Evolutionary conservation across 1,284 basidiomycete species (phyloP).

Genomic region (Prillingera fragicola): DNA sequence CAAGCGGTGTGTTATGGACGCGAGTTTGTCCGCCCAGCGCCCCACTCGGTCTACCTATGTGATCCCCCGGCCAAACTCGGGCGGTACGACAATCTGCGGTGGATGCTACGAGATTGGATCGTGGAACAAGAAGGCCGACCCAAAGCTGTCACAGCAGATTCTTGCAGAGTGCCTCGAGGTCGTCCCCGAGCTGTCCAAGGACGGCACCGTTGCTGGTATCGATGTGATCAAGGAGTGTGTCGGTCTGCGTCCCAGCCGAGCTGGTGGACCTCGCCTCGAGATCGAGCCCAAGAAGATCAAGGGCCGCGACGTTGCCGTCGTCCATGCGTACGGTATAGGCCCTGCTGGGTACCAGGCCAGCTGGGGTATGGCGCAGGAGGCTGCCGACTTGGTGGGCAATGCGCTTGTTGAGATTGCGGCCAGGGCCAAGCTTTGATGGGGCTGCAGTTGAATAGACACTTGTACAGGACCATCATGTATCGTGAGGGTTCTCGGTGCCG

Average conservation of each 20-base stretch:
- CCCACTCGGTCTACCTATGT: constrained; percentile 21
- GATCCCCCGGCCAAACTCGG: constrained; percentile 21
- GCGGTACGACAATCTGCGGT: constrained; percentile 17
- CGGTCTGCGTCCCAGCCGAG: constrained; percentile 17
- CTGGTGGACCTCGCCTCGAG: constrained; percentile 18
- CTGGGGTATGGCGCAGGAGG: constrained; percentile 35
- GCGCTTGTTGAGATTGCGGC: constrained; percentile 1
- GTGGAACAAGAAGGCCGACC: constrained; percentile 9
- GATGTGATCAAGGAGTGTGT: constrained; percentile 20
- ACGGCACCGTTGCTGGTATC: constrained; percentile 17
- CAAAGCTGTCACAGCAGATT: constrained; percentile 10
- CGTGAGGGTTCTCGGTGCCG: no score
- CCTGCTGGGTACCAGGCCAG: constrained; percentile 38
- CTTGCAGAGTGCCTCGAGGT: constrained; percentile 18
- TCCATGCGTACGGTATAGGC: constrained; percentile 30
- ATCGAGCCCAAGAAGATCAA: constrained; percentile 5
- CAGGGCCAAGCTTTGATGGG: no score
- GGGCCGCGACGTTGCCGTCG: constrained; percentile 8
- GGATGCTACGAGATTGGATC: constrained; percentile 24
- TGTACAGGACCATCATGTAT: no score
- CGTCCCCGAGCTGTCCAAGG: constrained; percentile 14
- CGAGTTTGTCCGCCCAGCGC: constrained; percentile 3
- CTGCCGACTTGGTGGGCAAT: constrained; percentile 22
- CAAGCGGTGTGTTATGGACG: constrained; percentile 19
- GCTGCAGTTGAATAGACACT: no score